phyloP scores from a whole-genome alignment of 1,284 basidiomycete genomes.

The Heterobasidion occidentale region DNA sequence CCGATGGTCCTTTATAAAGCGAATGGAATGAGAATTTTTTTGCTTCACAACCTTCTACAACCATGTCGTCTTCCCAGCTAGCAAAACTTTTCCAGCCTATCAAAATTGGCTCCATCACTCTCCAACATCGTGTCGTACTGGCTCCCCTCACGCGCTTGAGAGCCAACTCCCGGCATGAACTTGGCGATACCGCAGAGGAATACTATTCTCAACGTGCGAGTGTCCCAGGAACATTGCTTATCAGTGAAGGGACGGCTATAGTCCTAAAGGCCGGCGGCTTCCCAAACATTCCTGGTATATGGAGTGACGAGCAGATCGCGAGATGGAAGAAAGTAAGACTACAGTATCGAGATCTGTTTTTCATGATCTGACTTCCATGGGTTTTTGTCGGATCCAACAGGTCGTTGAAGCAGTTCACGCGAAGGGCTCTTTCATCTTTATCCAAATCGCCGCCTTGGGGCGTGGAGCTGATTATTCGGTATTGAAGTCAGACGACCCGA shows the following conservation, averaged over 20 bases:
- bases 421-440: conserved; percentile 28
- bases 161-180: conserved; percentile 22
- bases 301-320: conserved; percentile 11
- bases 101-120: conserved; percentile 29
- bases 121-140: conserved; percentile 38
- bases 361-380: not conserved
- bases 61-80: not conserved
- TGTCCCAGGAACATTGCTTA: conserved; percentile 36
- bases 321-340: conserved; percentile 21
- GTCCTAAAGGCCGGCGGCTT: conserved; percentile 29
- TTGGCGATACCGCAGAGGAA: conserved; percentile 22
- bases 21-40: too few species aligned
- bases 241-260: conserved; percentile 41
- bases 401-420: conserved; percentile 32
- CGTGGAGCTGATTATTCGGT: conserved; percentile 23
- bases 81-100: conserved; percentile 34
- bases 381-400: conserved; percentile 2
- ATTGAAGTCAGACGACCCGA: conserved; percentile 19
- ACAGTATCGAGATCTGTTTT: not conserved
- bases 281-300: conserved; percentile 20
- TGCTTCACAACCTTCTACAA: too few species aligned
- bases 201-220: conserved; percentile 42
- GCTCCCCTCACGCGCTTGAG: conserved; percentile 38
- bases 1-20: too few species aligned
- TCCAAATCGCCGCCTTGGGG: conserved; percentile 40